phyloP scores from a whole-genome alignment of 169 alveolate genomes.

The Cyclospora cayetanensis region DNA sequence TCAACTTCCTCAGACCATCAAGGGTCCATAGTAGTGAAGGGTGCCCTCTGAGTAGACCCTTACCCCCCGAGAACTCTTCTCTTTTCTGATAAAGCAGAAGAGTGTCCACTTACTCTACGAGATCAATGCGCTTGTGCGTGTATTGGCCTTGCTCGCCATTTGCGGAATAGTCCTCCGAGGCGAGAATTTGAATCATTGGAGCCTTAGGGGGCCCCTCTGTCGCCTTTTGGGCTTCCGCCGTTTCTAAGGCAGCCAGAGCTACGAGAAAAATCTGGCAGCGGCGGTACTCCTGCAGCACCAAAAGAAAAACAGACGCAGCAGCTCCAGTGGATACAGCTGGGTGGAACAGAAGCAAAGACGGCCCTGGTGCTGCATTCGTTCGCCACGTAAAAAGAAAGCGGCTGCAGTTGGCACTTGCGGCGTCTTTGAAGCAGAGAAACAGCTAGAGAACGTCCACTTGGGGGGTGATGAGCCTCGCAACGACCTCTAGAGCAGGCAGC shows the following conservation, averaged over 20 bases:
- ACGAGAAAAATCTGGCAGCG: conserved; percentile 75
- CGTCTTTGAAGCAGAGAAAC: no score
- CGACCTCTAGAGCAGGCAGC: no score
- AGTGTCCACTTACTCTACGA: conserved; percentile 24
- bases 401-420: background rate
- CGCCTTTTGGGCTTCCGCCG: conserved; percentile 55
- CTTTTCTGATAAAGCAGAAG: background rate
- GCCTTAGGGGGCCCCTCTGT: conserved; percentile 24
- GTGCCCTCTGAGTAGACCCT: background rate
- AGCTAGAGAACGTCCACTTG: no score
- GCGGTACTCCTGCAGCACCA: conserved; percentile 71
- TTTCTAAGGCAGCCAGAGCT: conserved; percentile 76
- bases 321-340: background rate
- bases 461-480: no score
- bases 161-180: conserved; percentile 58
- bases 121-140: conserved; percentile 73
- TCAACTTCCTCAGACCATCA: no score
- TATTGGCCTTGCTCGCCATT: conserved; percentile 69
- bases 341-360: background rate
- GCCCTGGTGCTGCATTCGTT: background rate
- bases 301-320: background rate
- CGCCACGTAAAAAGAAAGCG: background rate
- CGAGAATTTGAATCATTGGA: conserved; percentile 69
- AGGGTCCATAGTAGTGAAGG: background rate
- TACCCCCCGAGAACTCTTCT: background rate